These are phyloP conservation scores for Lablab purpureus DNA, from an alignment of 306 rosid species.

Conservation along the genomic window DNA sequence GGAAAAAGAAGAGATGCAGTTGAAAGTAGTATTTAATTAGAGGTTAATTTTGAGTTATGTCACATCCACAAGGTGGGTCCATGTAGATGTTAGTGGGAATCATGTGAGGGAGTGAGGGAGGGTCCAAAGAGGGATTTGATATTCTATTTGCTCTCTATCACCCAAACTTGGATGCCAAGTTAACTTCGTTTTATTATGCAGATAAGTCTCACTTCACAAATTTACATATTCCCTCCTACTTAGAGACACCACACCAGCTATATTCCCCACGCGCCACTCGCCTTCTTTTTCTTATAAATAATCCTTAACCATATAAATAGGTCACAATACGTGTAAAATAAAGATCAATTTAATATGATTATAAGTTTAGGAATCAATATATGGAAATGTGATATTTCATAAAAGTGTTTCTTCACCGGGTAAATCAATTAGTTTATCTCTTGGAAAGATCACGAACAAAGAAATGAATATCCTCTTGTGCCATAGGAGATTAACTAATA, in stretches of 20 bases:
- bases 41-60: slow-evolving; percentile 49
- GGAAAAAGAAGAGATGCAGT: slow-evolving; percentile 39
- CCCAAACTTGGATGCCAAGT: slow-evolving; percentile 19
- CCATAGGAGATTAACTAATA: too few relatives aligned
- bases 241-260: neutral
- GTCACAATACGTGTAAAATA: too few relatives aligned
- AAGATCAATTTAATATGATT: too few relatives aligned
- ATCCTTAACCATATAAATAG: too few relatives aligned
- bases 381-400: too few relatives aligned
- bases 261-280: neutral
- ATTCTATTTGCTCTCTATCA: slow-evolving; percentile 41
- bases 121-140: slow-evolving; percentile 53
- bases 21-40: slow-evolving; percentile 43
- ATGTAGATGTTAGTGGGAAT: slow-evolving; percentile 62
- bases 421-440: too few relatives aligned
- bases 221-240: neutral
- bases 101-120: slow-evolving; percentile 60
- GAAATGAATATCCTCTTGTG: too few relatives aligned
- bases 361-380: too few relatives aligned
- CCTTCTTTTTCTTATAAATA: too few relatives aligned
- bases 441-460: too few relatives aligned
- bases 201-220: neutral
- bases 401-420: too few relatives aligned
- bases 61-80: slow-evolving; percentile 59
- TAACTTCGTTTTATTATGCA: slow-evolving; percentile 20